These are phyloP conservation scores for Knufia fluminis DNA, from an alignment of 2,329 filamentous ascomycete genomes.

Conservation along the genomic window DNA sequence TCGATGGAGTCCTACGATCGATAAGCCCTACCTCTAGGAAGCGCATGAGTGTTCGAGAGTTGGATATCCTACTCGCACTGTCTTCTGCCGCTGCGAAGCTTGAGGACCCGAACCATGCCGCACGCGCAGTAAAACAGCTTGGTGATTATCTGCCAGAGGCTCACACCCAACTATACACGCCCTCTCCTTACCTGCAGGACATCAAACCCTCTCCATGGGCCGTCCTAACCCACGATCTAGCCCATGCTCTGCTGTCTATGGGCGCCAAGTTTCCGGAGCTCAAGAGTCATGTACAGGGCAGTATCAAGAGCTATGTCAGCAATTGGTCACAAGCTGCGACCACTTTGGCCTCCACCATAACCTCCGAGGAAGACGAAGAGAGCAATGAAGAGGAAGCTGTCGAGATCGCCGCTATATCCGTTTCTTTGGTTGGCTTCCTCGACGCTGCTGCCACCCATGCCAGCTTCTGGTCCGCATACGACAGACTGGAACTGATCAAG, in stretches of 20 bases:
- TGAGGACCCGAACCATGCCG: conserved; percentile 60
- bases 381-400: conserved; percentile 47
- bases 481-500: conserved; percentile 64
- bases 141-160: conserved; percentile 78
- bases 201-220: conserved; percentile 87
- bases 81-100: conserved; percentile 81
- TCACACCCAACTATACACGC: conserved; percentile 65
- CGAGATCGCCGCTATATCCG: conserved; percentile 63
- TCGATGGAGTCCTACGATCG: conserved; percentile 31
- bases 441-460: conserved; percentile 69
- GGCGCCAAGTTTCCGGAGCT: conserved; percentile 64
- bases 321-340: conserved; percentile 57
- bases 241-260: conserved; percentile 70
- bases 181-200: conserved; percentile 72
- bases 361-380: conserved; percentile 48
- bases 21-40: conserved; percentile 31
- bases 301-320: conserved; percentile 62
- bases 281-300: conserved; percentile 55
- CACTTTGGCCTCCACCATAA: conserved; percentile 46
- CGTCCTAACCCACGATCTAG: conserved; percentile 66
- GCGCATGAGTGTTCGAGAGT: conserved; percentile 64
- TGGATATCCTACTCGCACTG: conserved; percentile 81
- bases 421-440: conserved; percentile 84
- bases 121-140: conserved; percentile 68
- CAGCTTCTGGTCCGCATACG: conserved; percentile 69